Base-by-base conservation (phyloP, 805 yeast species). In the Myxozyma mucilagina region DNA sequence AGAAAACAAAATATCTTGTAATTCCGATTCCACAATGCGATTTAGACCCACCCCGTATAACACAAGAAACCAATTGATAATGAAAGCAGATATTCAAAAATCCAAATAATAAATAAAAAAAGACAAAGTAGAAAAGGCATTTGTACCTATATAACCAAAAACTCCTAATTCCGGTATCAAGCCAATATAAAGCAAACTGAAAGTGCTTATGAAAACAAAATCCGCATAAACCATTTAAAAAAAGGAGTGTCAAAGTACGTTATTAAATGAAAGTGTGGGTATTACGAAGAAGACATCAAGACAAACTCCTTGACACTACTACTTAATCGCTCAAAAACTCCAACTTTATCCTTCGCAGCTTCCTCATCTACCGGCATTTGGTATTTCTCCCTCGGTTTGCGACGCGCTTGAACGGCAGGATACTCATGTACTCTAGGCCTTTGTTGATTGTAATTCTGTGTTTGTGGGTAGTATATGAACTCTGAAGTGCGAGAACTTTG, bases 391-490 rank as follows among this genome's bases (percentile, higher is more conserved):
- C 44, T 45, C 9, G 56, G 35, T 44, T 24, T 24, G 11, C 34
- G 57, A 9, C 53, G 55, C 11, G 41, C 47, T 35, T 54, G 32
- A 36, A 43, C 52, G 7, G 47, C 43, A 18, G 57, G 61, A 47
- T 48, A 52, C 34, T 52, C 49, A 35, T 57, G 49, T 7, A 47
- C 41, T 7, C 53, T 48, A 4, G 61, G 57, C 29, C 34, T 36
- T 4, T 39, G 35, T 16, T 10, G 20, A 7, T 41, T 35, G 20
- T 24, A 9, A 10, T 48, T 52, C 29, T 48, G 51, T 44, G 51
- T 54, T 16, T 53, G 56, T 4, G 62, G 58, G 45, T 53, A 44
- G 44, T 53, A 59, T 2, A 59, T 51, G 35, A 34, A 57, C 5
- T 42, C 58, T 4, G 50, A 39, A 20, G 16, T 35, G 10, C 34